A percentile compares a stretch with the other conserved stretches of the same genome.
Evolutionary conservation across 208 protist genomes (phyloP).

Genomic region (Leishmania mexicana): DNA sequence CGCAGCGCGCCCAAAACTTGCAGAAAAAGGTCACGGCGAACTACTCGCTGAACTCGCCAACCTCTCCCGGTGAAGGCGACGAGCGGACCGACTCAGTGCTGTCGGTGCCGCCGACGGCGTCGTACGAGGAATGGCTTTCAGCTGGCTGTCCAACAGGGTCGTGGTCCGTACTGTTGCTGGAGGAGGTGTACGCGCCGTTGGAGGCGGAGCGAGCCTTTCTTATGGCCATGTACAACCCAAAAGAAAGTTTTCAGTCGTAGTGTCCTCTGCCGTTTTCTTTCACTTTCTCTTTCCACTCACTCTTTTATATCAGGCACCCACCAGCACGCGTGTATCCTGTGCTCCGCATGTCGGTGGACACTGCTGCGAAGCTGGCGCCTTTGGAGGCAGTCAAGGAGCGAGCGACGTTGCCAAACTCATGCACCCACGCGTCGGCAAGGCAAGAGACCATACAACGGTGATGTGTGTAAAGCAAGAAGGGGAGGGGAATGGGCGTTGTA

Average conservation of each 20-base stretch:
- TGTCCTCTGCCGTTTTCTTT: background rate
- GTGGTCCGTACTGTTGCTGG: slow-evolving; percentile 57
- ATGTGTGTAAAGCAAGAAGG: background rate
- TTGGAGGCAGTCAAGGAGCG: background rate
- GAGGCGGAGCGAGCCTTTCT: slow-evolving; percentile 53
- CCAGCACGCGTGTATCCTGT: background rate
- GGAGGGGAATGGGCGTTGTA: background rate
- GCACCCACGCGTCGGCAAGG: background rate
- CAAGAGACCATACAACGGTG: background rate
- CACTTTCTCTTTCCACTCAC: background rate
- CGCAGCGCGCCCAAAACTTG: slow-evolving; percentile 11
- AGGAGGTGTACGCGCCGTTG: slow-evolving; percentile 65
- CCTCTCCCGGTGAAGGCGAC: background rate
- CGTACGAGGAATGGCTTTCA: slow-evolving; percentile 64
- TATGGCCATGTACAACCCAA: slow-evolving; percentile 52
- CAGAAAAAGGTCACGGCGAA: background rate
- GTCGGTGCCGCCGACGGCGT: slow-evolving; percentile 14
- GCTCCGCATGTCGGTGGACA: background rate
- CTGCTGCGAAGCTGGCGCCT: background rate
- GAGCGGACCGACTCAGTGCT: slow-evolving; percentile 17
- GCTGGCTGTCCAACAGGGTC: slow-evolving; percentile 48
- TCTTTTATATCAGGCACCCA: background rate
- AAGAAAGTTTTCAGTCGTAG: background rate
- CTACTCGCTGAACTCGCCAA: background rate
- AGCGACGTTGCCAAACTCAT: background rate